A percentile compares a stretch with the other conserved stretches of the same genome.
phyloP scores from a whole-genome alignment of 441 rosid genomes.

The Eutrema salsugineum region DNA sequence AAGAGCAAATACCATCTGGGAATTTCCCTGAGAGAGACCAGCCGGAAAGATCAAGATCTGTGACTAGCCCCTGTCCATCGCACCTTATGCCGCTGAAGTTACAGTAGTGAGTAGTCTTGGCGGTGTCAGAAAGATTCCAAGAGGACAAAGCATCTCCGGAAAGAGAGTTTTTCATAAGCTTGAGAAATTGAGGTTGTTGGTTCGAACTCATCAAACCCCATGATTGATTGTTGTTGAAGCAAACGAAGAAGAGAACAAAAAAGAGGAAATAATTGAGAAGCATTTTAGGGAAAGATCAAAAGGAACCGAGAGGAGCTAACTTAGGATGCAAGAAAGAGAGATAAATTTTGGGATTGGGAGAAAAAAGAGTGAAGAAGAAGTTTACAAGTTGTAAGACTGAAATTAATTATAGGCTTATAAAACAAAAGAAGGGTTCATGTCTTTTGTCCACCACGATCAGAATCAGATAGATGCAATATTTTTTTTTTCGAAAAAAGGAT shows the following conservation, averaged over 20 bases:
- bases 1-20: slow-evolving; percentile 61
- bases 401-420: slow-evolving; percentile 37
- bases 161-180: slow-evolving; percentile 53
- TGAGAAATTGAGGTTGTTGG: slow-evolving; percentile 63
- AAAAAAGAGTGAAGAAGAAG: slow-evolving; percentile 33
- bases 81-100: slow-evolving; percentile 70
- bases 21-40: slow-evolving; percentile 66
- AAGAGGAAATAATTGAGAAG: background rate
- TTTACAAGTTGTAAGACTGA: slow-evolving; percentile 36
- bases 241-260: slow-evolving; percentile 19
- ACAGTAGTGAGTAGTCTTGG: slow-evolving; percentile 37
- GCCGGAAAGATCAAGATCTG: slow-evolving; percentile 49
- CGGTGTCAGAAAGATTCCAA: slow-evolving; percentile 50
- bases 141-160: slow-evolving; percentile 53
- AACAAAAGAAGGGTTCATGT: slow-evolving; percentile 17
- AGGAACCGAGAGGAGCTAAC: slow-evolving; percentile 11
- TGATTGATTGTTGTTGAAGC: slow-evolving; percentile 16
- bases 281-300: slow-evolving; percentile 16
- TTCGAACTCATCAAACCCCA: slow-evolving; percentile 15
- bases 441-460: slow-evolving; percentile 12
- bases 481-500: background rate
- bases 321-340: slow-evolving; percentile 45
- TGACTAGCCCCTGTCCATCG: slow-evolving; percentile 55
- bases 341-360: slow-evolving; percentile 24
- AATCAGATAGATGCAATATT: slow-evolving; percentile 30